Base-by-base conservation (phyloP, 2,329 filamentous ascomycete species). In the Claviceps sp. region DNA sequence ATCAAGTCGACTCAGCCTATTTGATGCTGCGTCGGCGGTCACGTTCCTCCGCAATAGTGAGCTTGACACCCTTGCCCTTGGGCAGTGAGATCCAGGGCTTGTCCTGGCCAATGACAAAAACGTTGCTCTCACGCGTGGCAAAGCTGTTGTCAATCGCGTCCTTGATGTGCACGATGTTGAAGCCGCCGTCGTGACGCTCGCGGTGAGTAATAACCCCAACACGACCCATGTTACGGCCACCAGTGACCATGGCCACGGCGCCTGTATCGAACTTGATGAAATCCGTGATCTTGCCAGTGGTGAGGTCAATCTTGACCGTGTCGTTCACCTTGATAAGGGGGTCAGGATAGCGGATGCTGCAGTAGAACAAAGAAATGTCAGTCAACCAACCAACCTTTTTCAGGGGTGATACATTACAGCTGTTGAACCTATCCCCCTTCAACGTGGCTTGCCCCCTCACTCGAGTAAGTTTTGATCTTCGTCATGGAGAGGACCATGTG, bases 31-130 rank as follows among this genome's bases (percentile, higher is more conserved):
- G 30, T 63, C 90, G 89, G 75, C 91, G 90, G 77, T 98, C 91
- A 81, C 91, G 84, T 88, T 98, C 91, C 81, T 98, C 91, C 65
- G 91, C 89, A 70, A 98, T 97, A 71, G 86, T 84, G 74, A 97
- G 89, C 89, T 96, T 95, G 81, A 98, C 93, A 88, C 93, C 93
- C 85, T 96, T 96, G 79, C 93, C 93, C 89, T 97, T 98, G 74
- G 93, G 93, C 72, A 98, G 84, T 67, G 88, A 95, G 78, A 98
- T 84, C 93, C 93, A 98, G 69, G 93, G 91, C 87, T 97, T 97
- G 70, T 98, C 93, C 67, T 84, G 81, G 69, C 93, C 93, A 67
- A 98, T 96, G 79, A 98, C 85, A 79, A 98, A 98, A 69, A 98
- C 90, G 88, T 98, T 98, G 82, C 78, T 85, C 82, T 98, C 90